Evolutionary conservation across 2,329 filamentous ascomycete genomes (phyloP).

Genomic region (Aureobasidium sp.): DNA sequence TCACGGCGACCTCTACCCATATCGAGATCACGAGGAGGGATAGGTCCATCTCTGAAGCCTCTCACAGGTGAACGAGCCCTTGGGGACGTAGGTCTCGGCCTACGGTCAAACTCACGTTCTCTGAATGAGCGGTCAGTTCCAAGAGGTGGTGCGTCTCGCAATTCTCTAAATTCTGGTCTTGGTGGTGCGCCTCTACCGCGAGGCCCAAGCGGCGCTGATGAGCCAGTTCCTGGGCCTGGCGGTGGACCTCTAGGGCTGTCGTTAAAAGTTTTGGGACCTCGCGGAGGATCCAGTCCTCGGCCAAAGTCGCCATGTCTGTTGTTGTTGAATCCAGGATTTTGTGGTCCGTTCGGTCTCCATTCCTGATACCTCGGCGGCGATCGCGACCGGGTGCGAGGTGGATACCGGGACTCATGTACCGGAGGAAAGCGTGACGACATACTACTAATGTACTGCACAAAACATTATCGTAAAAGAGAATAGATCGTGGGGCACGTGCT

Average conservation of each 20-base stretch:
- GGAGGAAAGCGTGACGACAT: conserved; percentile 16
- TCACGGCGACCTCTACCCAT: conserved; percentile 58
- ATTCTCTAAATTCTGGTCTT: conserved; percentile 52
- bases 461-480: conserved; percentile 7
- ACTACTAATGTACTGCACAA: conserved; percentile 5
- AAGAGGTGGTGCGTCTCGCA: conserved; percentile 50
- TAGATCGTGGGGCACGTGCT: conserved; percentile 7
- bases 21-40: conserved; percentile 53
- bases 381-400: conserved; percentile 58
- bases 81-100: conserved; percentile 53
- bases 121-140: conserved; percentile 52
- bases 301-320: conserved; percentile 19
- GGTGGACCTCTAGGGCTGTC: conserved; percentile 44
- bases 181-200: conserved; percentile 53
- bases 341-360: conserved; percentile 56
- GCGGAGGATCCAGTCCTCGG: conserved; percentile 54
- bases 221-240: conserved; percentile 18
- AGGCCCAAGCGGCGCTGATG: conserved; percentile 35
- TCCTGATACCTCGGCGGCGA: conserved; percentile 65
- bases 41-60: conserved; percentile 51
- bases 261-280: conserved; percentile 71
- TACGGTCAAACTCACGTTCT: conserved; percentile 44
- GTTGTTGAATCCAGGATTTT: conserved; percentile 19
- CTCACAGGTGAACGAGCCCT: conserved; percentile 56
- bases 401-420: conserved; percentile 24